phyloP scores from a whole-genome alignment of 768 basidiomycete genomes.

The Amanita rubescens region DNA sequence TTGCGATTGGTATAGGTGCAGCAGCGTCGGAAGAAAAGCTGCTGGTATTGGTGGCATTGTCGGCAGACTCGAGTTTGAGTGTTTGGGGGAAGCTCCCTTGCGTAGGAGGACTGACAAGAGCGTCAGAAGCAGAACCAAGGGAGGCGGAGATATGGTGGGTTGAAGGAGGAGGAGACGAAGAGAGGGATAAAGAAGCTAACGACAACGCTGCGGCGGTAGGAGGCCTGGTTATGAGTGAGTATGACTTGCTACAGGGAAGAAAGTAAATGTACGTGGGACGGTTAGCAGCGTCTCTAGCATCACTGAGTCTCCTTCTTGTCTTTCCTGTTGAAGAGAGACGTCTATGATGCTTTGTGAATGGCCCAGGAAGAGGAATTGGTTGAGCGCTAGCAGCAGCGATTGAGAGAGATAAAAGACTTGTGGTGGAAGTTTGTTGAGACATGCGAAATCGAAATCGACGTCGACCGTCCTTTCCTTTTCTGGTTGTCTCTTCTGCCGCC shows the following conservation, averaged over 20 bases:
- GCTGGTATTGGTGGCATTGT: constrained; percentile 12
- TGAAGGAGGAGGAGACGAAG: constrained; percentile 31
- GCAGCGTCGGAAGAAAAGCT: constrained; percentile 12
- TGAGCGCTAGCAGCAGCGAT: constrained; percentile 46
- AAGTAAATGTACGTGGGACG: constrained; percentile 54
- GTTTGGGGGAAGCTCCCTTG: background rate
- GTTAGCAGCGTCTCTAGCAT: constrained; percentile 70
- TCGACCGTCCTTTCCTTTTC: constrained; percentile 1
- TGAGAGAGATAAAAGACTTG: constrained; percentile 64
- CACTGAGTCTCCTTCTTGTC: constrained; percentile 64
- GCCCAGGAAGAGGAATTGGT: constrained; percentile 32
- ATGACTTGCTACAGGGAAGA: background rate
- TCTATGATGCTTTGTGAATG: constrained; percentile 46
- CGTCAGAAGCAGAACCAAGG: background rate
- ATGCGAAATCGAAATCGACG: background rate
- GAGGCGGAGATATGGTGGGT: constrained; percentile 8
- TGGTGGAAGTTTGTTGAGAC: constrained; percentile 4
- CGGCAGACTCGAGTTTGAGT: constrained; percentile 1
- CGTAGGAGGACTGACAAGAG: background rate
- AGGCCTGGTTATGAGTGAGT: background rate
- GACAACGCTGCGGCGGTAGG: constrained; percentile 31
- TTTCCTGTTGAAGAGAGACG: constrained; percentile 66
- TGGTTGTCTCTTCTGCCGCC: background rate
- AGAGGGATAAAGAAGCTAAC: constrained; percentile 36
- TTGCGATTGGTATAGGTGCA: constrained; percentile 30